Conservation (phyloP, 495 filamentous ascomycete genomes). For the Neurospora hispaniola region DNA sequence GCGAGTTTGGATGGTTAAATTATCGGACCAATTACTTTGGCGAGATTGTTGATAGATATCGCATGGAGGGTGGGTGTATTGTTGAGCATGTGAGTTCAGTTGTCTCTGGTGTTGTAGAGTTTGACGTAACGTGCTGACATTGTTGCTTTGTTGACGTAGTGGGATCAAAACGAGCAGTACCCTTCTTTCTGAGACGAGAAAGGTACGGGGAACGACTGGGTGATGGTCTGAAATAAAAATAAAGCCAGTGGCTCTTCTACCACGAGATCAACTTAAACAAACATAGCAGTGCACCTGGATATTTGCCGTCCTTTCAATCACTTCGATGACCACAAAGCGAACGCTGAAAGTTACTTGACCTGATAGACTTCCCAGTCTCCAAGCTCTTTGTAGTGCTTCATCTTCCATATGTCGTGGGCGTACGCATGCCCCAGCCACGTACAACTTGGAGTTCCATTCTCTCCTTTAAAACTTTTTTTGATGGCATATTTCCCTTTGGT, state of each 20-base stretch:
- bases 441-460: no score
- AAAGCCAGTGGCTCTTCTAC: no score
- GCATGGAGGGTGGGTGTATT: conserved; percentile 22
- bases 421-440: background rate
- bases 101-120: background rate
- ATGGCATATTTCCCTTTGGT: no score
- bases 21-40: conserved; percentile 12
- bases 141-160: background rate
- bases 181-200: background rate
- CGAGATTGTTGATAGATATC: conserved; percentile 18
- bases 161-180: background rate
- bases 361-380: background rate
- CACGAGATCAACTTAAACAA: no score
- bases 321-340: no score
- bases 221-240: background rate
- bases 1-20: conserved; percentile 19
- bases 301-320: no score
- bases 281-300: no score
- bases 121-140: background rate
- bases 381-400: no score
- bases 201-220: background rate
- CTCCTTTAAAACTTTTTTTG: no score
- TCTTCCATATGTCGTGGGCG: background rate
- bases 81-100: conserved; percentile 20
- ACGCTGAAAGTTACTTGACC: background rate